A percentile compares a stretch with the other conserved stretches of the same genome.
These are phyloP conservation scores for Suillus ampliporus DNA, from an alignment of 768 basidiomycete genomes.

Conservation along the genomic window DNA sequence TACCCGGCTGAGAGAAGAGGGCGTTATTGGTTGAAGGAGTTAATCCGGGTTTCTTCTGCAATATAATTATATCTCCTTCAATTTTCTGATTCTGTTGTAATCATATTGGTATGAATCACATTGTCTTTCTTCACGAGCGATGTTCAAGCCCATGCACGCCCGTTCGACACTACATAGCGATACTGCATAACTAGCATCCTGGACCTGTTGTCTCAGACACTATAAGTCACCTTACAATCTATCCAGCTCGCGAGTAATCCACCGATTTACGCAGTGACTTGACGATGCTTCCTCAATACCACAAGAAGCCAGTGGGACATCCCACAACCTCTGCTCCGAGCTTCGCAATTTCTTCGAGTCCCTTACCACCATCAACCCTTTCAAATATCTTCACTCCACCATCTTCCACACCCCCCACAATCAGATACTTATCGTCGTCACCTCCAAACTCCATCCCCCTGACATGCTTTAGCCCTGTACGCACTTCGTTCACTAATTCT, in stretches of 20 bases:
- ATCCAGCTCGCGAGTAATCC: neutral
- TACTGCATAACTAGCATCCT: neutral
- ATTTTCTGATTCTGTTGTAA: neutral
- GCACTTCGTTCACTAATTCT: slow-evolving; percentile 62
- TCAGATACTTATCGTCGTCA: slow-evolving; percentile 60
- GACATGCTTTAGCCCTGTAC: slow-evolving; percentile 72
- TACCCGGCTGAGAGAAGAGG: slow-evolving; percentile 43
- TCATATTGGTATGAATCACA: neutral
- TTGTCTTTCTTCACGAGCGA: neutral
- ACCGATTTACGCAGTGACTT: neutral
- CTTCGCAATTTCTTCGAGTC: slow-evolving; percentile 56
- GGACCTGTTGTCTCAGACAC: neutral
- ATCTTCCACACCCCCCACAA: slow-evolving; percentile 67
- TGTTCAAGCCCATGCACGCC: neutral
- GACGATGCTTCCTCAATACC: slow-evolving; percentile 33
- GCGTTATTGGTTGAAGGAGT: slow-evolving; percentile 42
- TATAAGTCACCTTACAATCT: neutral
- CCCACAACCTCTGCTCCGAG: slow-evolving; percentile 43
- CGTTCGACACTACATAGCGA: neutral
- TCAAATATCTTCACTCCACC: slow-evolving; percentile 78
- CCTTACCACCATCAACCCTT: slow-evolving; percentile 61
- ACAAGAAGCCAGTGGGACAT: slow-evolving; percentile 43
- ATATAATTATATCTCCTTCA: neutral
- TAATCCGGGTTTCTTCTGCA: neutral
- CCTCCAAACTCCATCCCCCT: slow-evolving; percentile 75